phyloP scores from a whole-genome alignment of 2,329 filamentous ascomycete genomes.

The Colletotrichum scovillei region DNA sequence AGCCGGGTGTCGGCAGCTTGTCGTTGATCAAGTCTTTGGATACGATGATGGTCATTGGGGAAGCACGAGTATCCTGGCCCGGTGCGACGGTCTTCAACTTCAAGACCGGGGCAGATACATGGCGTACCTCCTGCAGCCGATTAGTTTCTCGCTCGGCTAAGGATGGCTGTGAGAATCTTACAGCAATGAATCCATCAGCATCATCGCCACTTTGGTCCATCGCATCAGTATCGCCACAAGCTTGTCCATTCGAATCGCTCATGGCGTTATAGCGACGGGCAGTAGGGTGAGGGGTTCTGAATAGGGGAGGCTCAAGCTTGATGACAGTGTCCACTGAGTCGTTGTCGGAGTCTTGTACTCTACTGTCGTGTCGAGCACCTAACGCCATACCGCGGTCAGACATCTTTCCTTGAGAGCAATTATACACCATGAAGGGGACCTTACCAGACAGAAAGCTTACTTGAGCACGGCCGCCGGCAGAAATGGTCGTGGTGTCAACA shows the following conservation, averaged over 20 bases:
- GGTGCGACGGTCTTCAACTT: background rate
- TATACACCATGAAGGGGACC: background rate
- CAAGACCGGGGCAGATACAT: conserved; percentile 6
- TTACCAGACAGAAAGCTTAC: background rate
- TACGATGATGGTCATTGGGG: background rate
- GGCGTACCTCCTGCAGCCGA: conserved; percentile 14
- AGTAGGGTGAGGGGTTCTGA: conserved; percentile 9
- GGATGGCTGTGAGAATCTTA: background rate
- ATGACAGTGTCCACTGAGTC: conserved; percentile 23
- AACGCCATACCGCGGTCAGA: background rate
- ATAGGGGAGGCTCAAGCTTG: conserved; percentile 15
- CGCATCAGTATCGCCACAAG: background rate
- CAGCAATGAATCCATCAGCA: background rate
- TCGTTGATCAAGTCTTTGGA: background rate
- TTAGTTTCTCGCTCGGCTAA: background rate
- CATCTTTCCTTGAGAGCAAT: fast-evolving
- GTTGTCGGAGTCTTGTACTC: conserved; percentile 6
- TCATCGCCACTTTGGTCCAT: background rate
- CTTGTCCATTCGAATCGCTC: conserved; percentile 21
- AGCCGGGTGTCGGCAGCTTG: background rate
- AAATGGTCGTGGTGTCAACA: background rate
- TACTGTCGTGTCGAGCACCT: background rate
- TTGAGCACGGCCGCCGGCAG: background rate
- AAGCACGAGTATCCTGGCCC: background rate
- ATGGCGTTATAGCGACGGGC: conserved; percentile 24